A percentile compares a stretch with the other conserved stretches of the same genome.
phyloP scores from a whole-genome alignment of 2,329 filamentous ascomycete genomes.

The Colletotrichum tamarilloi region DNA sequence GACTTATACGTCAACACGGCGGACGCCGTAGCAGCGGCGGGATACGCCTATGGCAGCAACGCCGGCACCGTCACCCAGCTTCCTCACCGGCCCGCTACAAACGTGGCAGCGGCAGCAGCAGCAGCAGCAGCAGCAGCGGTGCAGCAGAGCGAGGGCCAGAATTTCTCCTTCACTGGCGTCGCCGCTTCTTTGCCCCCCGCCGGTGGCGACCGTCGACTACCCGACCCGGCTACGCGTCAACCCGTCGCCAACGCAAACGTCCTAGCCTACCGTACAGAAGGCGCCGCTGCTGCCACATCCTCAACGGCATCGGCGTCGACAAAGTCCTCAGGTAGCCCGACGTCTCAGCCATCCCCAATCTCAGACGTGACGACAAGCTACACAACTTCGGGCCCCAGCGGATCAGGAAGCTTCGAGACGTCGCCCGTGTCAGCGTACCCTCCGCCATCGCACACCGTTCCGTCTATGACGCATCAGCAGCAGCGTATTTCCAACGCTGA shows the following conservation, averaged over 20 bases:
- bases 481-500: slow-evolving; percentile 20
- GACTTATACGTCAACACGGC: slow-evolving; percentile 51
- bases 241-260: slow-evolving; percentile 41
- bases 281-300: neutral
- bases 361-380: slow-evolving; percentile 19
- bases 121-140: slow-evolving; percentile 30
- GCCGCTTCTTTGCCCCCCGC: slow-evolving; percentile 52
- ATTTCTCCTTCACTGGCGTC: slow-evolving; percentile 54
- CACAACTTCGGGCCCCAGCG: neutral
- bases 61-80: slow-evolving; percentile 41
- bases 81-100: slow-evolving; percentile 45
- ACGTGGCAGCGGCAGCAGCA: slow-evolving; percentile 34
- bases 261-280: slow-evolving; percentile 34
- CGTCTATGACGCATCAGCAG: slow-evolving; percentile 28
- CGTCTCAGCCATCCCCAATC: slow-evolving; percentile 19
- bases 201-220: slow-evolving; percentile 46
- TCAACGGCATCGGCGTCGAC: slow-evolving; percentile 11
- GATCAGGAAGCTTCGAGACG: slow-evolving; percentile 9
- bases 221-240: slow-evolving; percentile 48
- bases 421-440: slow-evolving; percentile 24
- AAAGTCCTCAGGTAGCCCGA: slow-evolving; percentile 18
- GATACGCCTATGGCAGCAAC: slow-evolving; percentile 46
- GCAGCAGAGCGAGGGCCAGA: slow-evolving; percentile 44
- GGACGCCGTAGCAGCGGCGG: slow-evolving; percentile 39
- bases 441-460: slow-evolving; percentile 18